Percentiles rank a stretch among this genome's conserved stretches.
Conservation (phyloP, 2,329 filamentous ascomycete species). For the Aspergillus uvarum region DNA sequence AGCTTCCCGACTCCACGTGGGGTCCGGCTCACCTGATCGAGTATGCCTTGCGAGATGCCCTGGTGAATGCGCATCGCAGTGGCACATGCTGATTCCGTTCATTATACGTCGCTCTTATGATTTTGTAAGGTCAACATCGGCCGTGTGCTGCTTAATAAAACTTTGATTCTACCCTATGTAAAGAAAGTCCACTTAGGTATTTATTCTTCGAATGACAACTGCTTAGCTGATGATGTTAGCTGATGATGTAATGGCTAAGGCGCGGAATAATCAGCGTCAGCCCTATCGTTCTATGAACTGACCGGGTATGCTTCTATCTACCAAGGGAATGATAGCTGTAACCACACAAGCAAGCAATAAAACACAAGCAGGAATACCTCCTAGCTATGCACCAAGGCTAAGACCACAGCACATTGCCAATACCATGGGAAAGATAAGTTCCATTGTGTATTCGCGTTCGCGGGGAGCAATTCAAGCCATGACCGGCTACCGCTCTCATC, state of each 20-base stretch:
- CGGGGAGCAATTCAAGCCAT: not conserved
- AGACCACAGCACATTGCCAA: not conserved
- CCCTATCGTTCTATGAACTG: not conserved
- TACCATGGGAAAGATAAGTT: not conserved
- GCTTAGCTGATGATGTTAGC: not conserved
- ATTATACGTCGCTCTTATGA: not conserved
- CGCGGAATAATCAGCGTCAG: not conserved
- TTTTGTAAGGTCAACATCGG: too few relatives aligned
- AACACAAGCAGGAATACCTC: not conserved
- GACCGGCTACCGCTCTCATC: not conserved
- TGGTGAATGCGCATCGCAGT: too few relatives aligned
- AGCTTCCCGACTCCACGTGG: not conserved
- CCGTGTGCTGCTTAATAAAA: too few relatives aligned
- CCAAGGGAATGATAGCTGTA: not conserved
- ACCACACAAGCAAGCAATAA: not conserved
- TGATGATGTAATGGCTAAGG: not conserved
- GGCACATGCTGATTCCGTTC: too few relatives aligned
- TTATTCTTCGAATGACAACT: too few relatives aligned
- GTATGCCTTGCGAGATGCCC: not conserved
- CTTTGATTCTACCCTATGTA: too few relatives aligned
- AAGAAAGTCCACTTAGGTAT: too few relatives aligned
- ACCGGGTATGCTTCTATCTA: not conserved
- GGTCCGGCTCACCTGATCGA: not conserved
- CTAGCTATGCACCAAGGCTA: too few relatives aligned
- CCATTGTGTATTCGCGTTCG: not conserved